phyloP scores from a whole-genome alignment of 2,329 filamentous ascomycete genomes.

The Elsinoe ampelina region DNA sequence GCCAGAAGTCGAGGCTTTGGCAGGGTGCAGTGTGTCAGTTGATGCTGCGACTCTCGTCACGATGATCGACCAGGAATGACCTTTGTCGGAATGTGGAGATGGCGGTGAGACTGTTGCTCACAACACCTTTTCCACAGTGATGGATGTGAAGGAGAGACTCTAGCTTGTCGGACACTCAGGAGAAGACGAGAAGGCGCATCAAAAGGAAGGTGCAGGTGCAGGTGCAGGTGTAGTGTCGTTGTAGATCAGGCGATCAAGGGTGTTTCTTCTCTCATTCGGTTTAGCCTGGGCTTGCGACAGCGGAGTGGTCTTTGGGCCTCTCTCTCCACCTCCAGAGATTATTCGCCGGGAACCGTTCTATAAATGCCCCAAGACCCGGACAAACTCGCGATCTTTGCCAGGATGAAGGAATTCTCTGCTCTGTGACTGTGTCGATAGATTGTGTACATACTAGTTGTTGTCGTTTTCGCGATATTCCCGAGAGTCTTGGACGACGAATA shows the following conservation, averaged over 20 bases:
- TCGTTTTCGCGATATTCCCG: no score
- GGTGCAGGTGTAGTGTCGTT: slow-evolving; percentile 12
- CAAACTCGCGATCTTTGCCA: not conserved
- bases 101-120: slow-evolving; percentile 9
- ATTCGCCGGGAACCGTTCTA: slow-evolving; percentile 2
- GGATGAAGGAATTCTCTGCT: not conserved
- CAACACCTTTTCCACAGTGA: not conserved
- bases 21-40: not conserved
- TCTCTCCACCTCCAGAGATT: not conserved
- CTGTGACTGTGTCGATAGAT: not conserved
- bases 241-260: slow-evolving; percentile 12
- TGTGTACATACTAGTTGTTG: no score
- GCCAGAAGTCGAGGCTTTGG: not conserved
- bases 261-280: slow-evolving; percentile 1
- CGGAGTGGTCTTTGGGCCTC: no score
- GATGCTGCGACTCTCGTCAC: not conserved
- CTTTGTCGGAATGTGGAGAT: slow-evolving; percentile 4
- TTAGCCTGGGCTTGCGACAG: no score
- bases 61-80: not conserved
- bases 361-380: not conserved
- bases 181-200: not conserved
- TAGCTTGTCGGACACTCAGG: not conserved
- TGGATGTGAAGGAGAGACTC: not conserved
- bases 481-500: no score
- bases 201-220: slow-evolving; percentile 8